Percentiles rank a stretch among this genome's conserved stretches.
These are phyloP conservation scores for Zygosaccharomyces kombuchaensis DNA, from an alignment of 805 yeast species.

Conservation along the genomic window DNA sequence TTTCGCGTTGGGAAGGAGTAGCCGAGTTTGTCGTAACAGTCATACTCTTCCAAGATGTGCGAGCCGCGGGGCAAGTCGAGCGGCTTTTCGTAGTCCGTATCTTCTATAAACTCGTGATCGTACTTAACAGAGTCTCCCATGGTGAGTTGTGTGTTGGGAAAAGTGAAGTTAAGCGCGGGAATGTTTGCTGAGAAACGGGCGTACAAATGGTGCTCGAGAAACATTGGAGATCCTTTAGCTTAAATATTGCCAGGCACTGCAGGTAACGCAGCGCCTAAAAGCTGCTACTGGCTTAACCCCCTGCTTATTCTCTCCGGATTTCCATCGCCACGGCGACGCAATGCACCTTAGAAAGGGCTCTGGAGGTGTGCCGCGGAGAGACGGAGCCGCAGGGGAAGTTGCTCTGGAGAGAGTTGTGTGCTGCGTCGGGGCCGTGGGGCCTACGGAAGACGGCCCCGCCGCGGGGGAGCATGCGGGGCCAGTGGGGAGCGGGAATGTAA, in stretches of 20 bases:
- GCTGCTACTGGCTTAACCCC: background rate
- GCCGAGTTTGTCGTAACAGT: slow-evolving; percentile 9
- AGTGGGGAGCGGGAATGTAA: no score
- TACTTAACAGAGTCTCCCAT: slow-evolving; percentile 1
- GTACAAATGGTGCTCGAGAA: no score
- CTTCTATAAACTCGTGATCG: slow-evolving; percentile 10
- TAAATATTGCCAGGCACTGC: background rate
- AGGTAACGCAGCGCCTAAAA: background rate
- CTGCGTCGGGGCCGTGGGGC: background rate
- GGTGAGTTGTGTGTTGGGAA: background rate
- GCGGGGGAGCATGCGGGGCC: no score
- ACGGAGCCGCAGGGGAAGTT: background rate
- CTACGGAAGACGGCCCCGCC: background rate
- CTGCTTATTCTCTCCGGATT: background rate
- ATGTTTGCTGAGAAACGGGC: background rate
- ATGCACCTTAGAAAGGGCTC: no score
- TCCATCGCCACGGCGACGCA: background rate
- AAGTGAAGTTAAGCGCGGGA: background rate
- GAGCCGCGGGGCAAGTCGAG: background rate
- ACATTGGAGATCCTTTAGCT: background rate
- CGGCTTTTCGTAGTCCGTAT: slow-evolving; percentile 3
- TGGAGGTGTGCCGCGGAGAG: background rate
- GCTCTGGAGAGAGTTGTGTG: background rate
- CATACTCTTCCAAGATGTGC: slow-evolving; percentile 7
- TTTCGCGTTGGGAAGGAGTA: slow-evolving; percentile 6